Evolutionary conservation across 371 early-diverging fungal species (phyloP).

Genomic region (Mucor mucedo): DNA sequence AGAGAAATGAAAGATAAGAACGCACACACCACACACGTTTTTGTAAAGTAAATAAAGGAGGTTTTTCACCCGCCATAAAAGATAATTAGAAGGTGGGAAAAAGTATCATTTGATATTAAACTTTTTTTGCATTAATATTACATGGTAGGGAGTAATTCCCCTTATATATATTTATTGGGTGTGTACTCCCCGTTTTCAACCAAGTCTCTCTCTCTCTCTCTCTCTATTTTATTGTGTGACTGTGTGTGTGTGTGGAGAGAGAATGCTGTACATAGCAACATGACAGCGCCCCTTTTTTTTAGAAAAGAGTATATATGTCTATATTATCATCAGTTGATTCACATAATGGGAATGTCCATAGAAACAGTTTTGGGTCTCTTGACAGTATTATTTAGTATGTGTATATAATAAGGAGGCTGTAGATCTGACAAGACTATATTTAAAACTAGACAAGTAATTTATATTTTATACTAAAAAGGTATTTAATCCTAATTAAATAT

Average conservation of each 20-base stretch:
- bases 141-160: neutral
- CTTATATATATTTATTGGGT: neutral
- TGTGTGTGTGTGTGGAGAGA: too few relatives aligned
- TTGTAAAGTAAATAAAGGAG: neutral
- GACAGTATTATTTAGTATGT: conserved; percentile 17
- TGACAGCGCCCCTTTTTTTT: too few relatives aligned
- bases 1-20: conserved; percentile 1
- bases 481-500: neutral
- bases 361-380: conserved; percentile 16
- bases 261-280: too few relatives aligned
- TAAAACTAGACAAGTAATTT: conserved; percentile 3
- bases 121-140: conserved; percentile 5
- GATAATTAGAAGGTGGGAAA: conserved; percentile 18
- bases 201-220: neutral
- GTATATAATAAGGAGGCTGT: neutral
- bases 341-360: too few relatives aligned
- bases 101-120: neutral
- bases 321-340: neutral
- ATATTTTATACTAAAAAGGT: conserved; percentile 2
- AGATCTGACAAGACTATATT: neutral
- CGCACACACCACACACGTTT: conserved; percentile 8
- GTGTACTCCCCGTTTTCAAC: neutral
- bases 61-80: conserved; percentile 6
- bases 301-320: too few relatives aligned
- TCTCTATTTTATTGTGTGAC: too few relatives aligned